These are phyloP conservation scores for Ilyonectria robusta DNA, from an alignment of 2,329 filamentous ascomycete species.

Conservation along the genomic window DNA sequence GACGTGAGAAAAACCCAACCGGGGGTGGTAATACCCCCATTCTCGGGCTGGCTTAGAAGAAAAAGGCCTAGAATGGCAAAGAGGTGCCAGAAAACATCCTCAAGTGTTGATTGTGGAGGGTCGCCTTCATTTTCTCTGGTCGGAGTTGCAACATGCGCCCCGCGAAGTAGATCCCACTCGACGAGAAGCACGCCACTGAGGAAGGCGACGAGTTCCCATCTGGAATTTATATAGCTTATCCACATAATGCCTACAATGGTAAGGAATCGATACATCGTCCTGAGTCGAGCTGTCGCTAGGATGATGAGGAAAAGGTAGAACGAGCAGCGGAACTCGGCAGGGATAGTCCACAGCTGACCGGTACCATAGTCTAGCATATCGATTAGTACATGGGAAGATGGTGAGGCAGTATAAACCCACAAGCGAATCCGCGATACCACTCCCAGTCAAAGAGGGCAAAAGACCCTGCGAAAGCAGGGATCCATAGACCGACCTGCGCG, in stretches of 20 bases:
- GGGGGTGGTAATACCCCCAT: slow-evolving; percentile 61
- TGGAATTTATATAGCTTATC: slow-evolving; percentile 62
- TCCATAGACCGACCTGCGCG: too few species aligned
- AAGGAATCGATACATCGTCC: slow-evolving; percentile 58
- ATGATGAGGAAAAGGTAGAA: slow-evolving; percentile 70
- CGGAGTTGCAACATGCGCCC: slow-evolving; percentile 55
- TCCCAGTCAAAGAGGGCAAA: too few species aligned
- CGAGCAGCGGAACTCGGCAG: slow-evolving; percentile 71
- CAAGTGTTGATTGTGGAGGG: neutral
- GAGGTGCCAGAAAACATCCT: slow-evolving; percentile 54
- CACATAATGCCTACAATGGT: slow-evolving; percentile 58
- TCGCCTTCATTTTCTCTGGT: slow-evolving; percentile 32
- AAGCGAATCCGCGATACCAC: too few species aligned
- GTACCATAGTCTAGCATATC: slow-evolving; percentile 61
- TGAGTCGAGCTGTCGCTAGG: slow-evolving; percentile 63
- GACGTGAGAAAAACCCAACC: slow-evolving; percentile 66
- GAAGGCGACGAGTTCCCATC: slow-evolving; percentile 71
- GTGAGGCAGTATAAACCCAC: too few species aligned
- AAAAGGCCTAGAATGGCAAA: slow-evolving; percentile 67
- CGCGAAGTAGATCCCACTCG: slow-evolving; percentile 66
- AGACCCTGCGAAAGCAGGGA: too few species aligned
- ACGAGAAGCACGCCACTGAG: slow-evolving; percentile 68
- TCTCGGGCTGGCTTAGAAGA: slow-evolving; percentile 59
- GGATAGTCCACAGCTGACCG: slow-evolving; percentile 74
- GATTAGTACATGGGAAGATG: slow-evolving; percentile 45